A percentile compares a stretch with the other conserved stretches of the same genome.
Evolutionary conservation across 1,284 basidiomycete genomes (phyloP).

Genomic region (Sanghuangporus baumii): DNA sequence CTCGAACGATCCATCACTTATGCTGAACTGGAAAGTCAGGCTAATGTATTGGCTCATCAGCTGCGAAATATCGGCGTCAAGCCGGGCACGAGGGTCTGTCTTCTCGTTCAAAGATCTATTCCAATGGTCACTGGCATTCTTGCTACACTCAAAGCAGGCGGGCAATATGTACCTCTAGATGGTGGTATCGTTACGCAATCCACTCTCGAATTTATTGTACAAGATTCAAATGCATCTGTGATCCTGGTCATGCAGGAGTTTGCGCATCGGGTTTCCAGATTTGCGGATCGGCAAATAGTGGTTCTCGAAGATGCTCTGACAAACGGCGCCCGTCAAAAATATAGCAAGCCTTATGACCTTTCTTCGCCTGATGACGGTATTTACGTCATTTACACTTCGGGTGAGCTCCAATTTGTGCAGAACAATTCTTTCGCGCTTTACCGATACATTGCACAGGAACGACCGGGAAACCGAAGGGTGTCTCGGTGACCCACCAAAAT

Average conservation of each 20-base stretch:
- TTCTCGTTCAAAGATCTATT: slow-evolving; percentile 50
- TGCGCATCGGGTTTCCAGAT: slow-evolving; percentile 32
- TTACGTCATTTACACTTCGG: slow-evolving; percentile 59
- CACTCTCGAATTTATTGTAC: slow-evolving; percentile 46
- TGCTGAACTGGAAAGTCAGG: slow-evolving; percentile 41
- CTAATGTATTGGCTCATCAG: slow-evolving; percentile 41
- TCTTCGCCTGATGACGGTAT: slow-evolving; percentile 39
- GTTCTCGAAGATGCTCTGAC: slow-evolving; percentile 38
- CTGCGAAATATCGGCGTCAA: slow-evolving; percentile 40
- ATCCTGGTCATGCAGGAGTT: slow-evolving; percentile 45
- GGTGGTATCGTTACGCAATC: slow-evolving; percentile 51
- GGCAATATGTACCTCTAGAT: slow-evolving; percentile 52
- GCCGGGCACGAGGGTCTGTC: slow-evolving; percentile 45
- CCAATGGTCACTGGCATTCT: slow-evolving; percentile 50
- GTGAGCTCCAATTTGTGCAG: slow-evolving; percentile 28
- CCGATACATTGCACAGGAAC: slow-evolving; percentile 34
- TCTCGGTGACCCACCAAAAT: slow-evolving; percentile 51
- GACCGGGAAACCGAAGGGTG: slow-evolving; percentile 53
- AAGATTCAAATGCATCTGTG: slow-evolving; percentile 39
- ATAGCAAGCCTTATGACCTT: slow-evolving; percentile 33
- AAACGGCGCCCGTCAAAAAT: slow-evolving; percentile 23
- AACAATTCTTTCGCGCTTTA: not conserved
- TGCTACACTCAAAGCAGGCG: slow-evolving; percentile 50
- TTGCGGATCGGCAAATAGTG: slow-evolving; percentile 26
- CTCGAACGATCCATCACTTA: slow-evolving; percentile 43